These are phyloP conservation scores for Symbiodinium natans DNA, from an alignment of 73 alveolate species.

Conservation along the genomic window DNA sequence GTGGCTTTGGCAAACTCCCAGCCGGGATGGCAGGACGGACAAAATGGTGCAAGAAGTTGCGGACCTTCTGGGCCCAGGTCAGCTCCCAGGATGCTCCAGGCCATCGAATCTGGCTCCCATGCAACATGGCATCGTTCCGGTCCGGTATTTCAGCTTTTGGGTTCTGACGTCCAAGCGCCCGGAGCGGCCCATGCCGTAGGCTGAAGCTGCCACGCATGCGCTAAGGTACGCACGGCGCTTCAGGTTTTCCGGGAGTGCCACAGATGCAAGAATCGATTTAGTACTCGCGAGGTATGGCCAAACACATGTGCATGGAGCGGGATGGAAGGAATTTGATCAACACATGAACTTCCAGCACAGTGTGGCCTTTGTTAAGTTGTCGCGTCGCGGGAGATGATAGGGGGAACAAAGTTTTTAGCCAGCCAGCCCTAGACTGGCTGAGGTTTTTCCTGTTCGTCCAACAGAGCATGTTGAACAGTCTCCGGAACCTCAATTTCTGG, in stretches of 20 bases:
- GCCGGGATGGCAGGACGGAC: not conserved
- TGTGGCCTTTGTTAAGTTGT: too few species aligned
- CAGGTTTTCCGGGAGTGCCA: constrained; percentile 71
- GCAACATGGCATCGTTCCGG: not conserved
- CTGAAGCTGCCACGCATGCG: not conserved
- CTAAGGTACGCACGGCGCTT: constrained; percentile 61
- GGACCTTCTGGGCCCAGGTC: not conserved
- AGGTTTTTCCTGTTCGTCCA: too few species aligned
- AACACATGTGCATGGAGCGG: too few species aligned
- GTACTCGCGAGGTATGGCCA: not conserved
- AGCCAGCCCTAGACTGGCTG: too few species aligned
- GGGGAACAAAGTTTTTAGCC: too few species aligned
- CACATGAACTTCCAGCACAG: too few species aligned
- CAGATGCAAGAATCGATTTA: not conserved
- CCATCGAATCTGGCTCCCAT: constrained; percentile 21
- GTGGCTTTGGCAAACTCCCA: constrained; percentile 77
- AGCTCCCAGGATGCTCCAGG: not conserved
- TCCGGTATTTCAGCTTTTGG: not conserved
- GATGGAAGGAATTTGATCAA: too few species aligned
- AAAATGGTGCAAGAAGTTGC: not conserved
- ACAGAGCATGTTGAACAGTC: not conserved
- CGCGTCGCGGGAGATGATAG: too few species aligned
- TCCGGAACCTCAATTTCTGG: not conserved
- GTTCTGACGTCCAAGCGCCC: not conserved
- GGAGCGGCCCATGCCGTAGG: not conserved